Conservation (phyloP, 73 alveolate genomes). For the Paramecium sonneborni region DNA sequence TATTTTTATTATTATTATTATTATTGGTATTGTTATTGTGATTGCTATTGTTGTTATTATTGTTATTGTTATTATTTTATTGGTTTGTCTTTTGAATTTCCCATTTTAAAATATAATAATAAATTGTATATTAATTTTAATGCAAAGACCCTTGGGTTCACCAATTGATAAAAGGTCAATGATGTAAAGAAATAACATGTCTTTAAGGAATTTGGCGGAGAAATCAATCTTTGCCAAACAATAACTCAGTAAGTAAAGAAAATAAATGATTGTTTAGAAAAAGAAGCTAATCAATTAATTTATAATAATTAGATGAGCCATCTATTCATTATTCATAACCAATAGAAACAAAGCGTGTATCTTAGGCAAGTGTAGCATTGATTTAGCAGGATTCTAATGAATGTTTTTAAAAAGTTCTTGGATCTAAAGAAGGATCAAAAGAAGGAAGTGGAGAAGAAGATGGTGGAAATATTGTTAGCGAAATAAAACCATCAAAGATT, state of each 20-base stretch:
- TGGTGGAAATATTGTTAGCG: background rate
- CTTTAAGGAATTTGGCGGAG: conserved; percentile 19
- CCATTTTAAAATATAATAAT: background rate
- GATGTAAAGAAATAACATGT: background rate
- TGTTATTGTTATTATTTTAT: background rate
- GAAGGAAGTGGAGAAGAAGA: conserved; percentile 21
- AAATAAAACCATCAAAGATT: background rate
- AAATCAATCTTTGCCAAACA: background rate
- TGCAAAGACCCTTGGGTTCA: background rate
- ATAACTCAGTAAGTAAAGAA: conserved; percentile 9
- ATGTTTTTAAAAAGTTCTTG: conserved; percentile 4
- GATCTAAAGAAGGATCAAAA: conserved; percentile 7
- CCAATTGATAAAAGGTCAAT: conserved; percentile 9
- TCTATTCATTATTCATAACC: background rate
- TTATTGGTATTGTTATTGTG: background rate
- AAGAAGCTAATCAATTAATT: background rate
- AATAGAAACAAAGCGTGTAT: background rate
- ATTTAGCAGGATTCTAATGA: background rate
- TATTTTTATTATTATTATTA: background rate
- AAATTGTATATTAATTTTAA: background rate
- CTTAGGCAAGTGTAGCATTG: background rate
- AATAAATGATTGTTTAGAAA: background rate
- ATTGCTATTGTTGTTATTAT: background rate
- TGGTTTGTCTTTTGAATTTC: background rate
- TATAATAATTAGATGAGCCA: background rate